Conservation (phyloP, 495 filamentous ascomycete species). For the Clohesyomyces aquaticus region DNA sequence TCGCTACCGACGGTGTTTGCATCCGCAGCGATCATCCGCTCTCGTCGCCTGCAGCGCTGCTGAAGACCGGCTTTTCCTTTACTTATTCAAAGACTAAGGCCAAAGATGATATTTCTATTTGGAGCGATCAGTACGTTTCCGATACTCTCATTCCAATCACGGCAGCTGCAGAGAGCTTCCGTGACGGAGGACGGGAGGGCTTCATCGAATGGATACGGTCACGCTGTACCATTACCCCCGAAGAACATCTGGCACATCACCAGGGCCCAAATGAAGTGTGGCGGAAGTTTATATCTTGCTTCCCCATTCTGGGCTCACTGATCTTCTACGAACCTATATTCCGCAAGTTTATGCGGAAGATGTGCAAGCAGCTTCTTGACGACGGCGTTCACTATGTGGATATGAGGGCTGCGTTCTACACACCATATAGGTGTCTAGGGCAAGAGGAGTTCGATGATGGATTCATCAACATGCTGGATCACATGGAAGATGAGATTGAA, state of each 20-base stretch:
- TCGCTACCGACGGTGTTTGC: conserved; percentile 75
- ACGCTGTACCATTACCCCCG: conserved; percentile 68
- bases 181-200: conserved; percentile 65
- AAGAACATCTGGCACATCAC: conserved; percentile 77
- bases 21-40: conserved; percentile 63
- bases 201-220: conserved; percentile 80
- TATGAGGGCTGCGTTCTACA: conserved; percentile 61
- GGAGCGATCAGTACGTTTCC: conserved; percentile 63
- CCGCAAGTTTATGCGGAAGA: conserved; percentile 67
- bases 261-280: conserved; percentile 81
- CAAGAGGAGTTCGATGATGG: conserved; percentile 62
- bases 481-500: conserved; percentile 78
- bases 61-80: conserved; percentile 58
- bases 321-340: conserved; percentile 92
- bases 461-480: conserved; percentile 66
- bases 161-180: conserved; percentile 72
- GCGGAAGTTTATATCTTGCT: conserved; percentile 72
- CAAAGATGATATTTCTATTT: conserved; percentile 53
- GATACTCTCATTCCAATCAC: conserved; percentile 61
- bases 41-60: conserved; percentile 50
- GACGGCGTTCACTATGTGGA: conserved; percentile 87
- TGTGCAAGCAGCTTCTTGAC: conserved; percentile 67
- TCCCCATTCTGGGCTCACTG: conserved; percentile 70
- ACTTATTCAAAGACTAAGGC: conserved; percentile 52
- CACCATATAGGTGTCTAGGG: conserved; percentile 63